phyloP scores from a whole-genome alignment of 768 basidiomycete genomes.

The Mycena venus region DNA sequence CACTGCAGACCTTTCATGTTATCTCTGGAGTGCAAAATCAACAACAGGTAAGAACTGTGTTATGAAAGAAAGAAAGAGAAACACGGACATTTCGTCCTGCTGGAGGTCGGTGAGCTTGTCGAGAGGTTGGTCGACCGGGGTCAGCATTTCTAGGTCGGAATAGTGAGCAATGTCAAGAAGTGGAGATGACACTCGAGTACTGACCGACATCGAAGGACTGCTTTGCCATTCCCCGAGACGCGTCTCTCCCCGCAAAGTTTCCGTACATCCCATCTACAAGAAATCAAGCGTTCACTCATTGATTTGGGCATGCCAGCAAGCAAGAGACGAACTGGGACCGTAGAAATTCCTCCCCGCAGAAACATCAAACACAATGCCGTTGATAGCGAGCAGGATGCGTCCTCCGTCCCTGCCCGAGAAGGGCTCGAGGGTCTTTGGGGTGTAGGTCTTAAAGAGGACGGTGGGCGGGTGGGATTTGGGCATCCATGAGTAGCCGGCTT shows the following conservation, averaged over 20 bases:
- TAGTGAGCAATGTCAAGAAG: background rate
- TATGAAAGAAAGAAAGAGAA: conserved; percentile 1
- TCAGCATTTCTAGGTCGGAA: conserved; percentile 82
- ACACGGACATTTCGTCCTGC: conserved; percentile 83
- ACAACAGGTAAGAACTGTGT: conserved; percentile 19
- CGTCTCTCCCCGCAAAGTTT: conserved; percentile 97
- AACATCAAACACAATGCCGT: conserved; percentile 93
- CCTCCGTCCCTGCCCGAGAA: conserved; percentile 76
- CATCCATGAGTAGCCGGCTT: conserved; percentile 92
- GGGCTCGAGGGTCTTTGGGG: conserved; percentile 78
- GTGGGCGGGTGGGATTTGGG: conserved; percentile 86
- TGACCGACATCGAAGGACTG: conserved; percentile 96
- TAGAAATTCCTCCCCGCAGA: conserved; percentile 92
- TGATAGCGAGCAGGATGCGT: conserved; percentile 89
- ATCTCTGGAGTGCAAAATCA: conserved; percentile 64
- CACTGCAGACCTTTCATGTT: conserved; percentile 95
- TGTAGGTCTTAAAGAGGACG: conserved; percentile 82
- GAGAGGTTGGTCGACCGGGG: conserved; percentile 86
- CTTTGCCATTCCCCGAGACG: conserved; percentile 97
- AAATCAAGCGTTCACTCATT: conserved; percentile 11
- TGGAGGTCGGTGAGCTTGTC: conserved; percentile 87
- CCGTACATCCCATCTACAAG: conserved; percentile 92
- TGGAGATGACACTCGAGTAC: conserved; percentile 53
- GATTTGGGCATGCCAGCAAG: background rate
- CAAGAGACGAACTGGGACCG: conserved; percentile 81